phyloP scores from a whole-genome alignment of 192 early-diverging fungal species.

The Coemansia furcata region DNA sequence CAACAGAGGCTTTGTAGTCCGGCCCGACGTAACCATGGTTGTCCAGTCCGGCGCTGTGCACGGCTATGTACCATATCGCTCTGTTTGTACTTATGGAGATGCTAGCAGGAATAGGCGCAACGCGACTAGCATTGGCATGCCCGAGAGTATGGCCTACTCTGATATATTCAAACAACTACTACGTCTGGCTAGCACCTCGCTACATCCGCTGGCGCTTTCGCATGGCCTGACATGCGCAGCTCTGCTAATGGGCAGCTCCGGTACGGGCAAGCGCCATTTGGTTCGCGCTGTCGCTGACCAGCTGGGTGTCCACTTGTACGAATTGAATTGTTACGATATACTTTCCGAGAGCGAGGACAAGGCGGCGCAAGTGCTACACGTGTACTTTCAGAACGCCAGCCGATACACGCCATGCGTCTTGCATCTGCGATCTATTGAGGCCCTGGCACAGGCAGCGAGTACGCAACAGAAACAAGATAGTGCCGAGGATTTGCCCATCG shows the following conservation, averaged over 20 bases:
- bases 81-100: slow-evolving; percentile 12
- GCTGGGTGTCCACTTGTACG: slow-evolving; percentile 76
- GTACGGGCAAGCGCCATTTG: slow-evolving; percentile 78
- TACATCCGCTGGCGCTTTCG: slow-evolving; percentile 71
- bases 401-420: slow-evolving; percentile 81
- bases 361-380: slow-evolving; percentile 69
- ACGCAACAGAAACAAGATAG: slow-evolving; percentile 36
- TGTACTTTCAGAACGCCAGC: slow-evolving; percentile 74
- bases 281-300: slow-evolving; percentile 63
- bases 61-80: slow-evolving; percentile 35
- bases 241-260: slow-evolving; percentile 75
- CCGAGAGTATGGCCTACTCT: slow-evolving; percentile 16
- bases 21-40: slow-evolving; percentile 41
- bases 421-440: slow-evolving; percentile 77
- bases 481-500: slow-evolving; percentile 40
- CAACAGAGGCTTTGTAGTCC: slow-evolving; percentile 23
- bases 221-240: slow-evolving; percentile 69
- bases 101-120: not conserved
- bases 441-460: slow-evolving; percentile 58
- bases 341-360: slow-evolving; percentile 79
- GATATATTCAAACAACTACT: slow-evolving; percentile 37
- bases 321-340: slow-evolving; percentile 77
- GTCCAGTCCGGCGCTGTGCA: slow-evolving; percentile 33
- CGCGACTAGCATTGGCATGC: not conserved
- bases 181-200: slow-evolving; percentile 63